Evolutionary conservation across 2,329 filamentous ascomycete genomes (phyloP).

Genomic region (Beauveria rudraprayagi): DNA sequence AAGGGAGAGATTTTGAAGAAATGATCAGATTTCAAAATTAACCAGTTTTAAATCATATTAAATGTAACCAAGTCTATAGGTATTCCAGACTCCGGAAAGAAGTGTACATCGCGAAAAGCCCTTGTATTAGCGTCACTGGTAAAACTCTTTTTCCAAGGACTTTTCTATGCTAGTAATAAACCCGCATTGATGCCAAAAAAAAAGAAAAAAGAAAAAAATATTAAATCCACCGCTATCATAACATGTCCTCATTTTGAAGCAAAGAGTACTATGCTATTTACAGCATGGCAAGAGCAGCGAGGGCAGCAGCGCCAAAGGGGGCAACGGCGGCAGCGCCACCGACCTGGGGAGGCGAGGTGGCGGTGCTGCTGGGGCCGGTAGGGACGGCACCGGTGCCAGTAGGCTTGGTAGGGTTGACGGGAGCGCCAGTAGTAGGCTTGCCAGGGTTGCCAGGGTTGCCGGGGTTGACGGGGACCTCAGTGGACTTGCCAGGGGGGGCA

Average conservation of each 20-base stretch:
- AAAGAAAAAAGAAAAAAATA: neutral
- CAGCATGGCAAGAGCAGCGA: slow-evolving; percentile 10
- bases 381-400: slow-evolving; percentile 66
- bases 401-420: slow-evolving; percentile 52
- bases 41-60: slow-evolving; percentile 1
- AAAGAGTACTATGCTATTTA: slow-evolving; percentile 12
- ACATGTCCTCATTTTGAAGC: slow-evolving; percentile 10
- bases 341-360: slow-evolving; percentile 52
- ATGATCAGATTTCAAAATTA: neutral
- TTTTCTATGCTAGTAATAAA: slow-evolving; percentile 5
- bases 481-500: no score
- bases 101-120: slow-evolving; percentile 10
- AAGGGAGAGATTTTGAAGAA: neutral
- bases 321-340: slow-evolving; percentile 1
- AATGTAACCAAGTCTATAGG: slow-evolving; percentile 9
- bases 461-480: no score
- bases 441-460: no score
- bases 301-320: slow-evolving; percentile 10
- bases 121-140: slow-evolving; percentile 1
- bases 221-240: slow-evolving; percentile 11
- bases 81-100: slow-evolving; percentile 10
- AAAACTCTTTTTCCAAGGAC: neutral
- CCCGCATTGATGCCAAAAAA: neutral
- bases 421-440: no score
- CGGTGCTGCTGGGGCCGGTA: slow-evolving; percentile 34